phyloP scores from a whole-genome alignment of 805 yeast species.

The Ogataea dorogensis region DNA sequence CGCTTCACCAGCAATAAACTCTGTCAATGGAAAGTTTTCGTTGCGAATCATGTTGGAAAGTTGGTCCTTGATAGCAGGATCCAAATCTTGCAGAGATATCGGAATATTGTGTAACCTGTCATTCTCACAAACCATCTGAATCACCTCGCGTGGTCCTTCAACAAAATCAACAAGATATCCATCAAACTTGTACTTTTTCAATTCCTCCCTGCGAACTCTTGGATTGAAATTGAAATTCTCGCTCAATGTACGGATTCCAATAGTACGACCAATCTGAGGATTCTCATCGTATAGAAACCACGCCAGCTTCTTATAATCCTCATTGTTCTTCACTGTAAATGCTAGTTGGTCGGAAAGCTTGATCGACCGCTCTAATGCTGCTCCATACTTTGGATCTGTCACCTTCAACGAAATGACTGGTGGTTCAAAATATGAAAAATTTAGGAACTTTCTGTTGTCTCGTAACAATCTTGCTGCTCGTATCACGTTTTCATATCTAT shows the following conservation, averaged over 20 bases:
- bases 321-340: slow-evolving; percentile 55
- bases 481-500: slow-evolving; percentile 25
- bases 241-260: slow-evolving; percentile 54
- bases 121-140: slow-evolving; percentile 65
- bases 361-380: slow-evolving; percentile 56
- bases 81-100: slow-evolving; percentile 48
- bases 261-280: slow-evolving; percentile 35
- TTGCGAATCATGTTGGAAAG: slow-evolving; percentile 35
- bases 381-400: slow-evolving; percentile 47
- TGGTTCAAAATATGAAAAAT: slow-evolving; percentile 61
- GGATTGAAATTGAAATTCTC: slow-evolving; percentile 13
- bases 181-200: slow-evolving; percentile 65
- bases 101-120: slow-evolving; percentile 59
- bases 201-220: slow-evolving; percentile 13
- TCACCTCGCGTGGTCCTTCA: slow-evolving; percentile 68
- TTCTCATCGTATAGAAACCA: slow-evolving; percentile 39
- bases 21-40: slow-evolving; percentile 48
- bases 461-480: slow-evolving; percentile 46
- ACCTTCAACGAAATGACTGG: slow-evolving; percentile 66
- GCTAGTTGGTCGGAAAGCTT: slow-evolving; percentile 55
- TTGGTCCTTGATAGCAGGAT: slow-evolving; percentile 36
- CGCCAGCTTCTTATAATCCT: slow-evolving; percentile 48
- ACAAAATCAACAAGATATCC: slow-evolving; percentile 73
- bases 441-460: slow-evolving; percentile 30
- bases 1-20: slow-evolving; percentile 59